Percentiles rank a stretch among this genome's conserved stretches.
Evolutionary conservation across 2,329 filamentous ascomycete genomes (phyloP).

Genomic region (Alternaria infectoria): DNA sequence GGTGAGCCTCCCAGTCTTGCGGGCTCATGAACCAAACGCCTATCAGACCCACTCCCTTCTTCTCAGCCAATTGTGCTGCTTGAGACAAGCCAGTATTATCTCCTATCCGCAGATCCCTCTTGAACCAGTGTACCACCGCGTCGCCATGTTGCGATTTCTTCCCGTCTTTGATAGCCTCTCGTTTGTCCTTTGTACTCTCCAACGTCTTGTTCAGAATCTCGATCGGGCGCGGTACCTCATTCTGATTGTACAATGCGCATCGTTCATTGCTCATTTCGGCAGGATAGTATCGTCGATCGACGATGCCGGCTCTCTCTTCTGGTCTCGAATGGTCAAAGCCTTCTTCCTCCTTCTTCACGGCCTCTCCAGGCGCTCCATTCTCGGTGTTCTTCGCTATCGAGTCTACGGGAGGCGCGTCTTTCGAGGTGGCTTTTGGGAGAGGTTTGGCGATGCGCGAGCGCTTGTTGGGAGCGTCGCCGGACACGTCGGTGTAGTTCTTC

Average conservation of each 20-base stretch:
- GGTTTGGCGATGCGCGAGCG: constrained; percentile 44
- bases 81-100: constrained; percentile 77
- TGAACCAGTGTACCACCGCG: constrained; percentile 89
- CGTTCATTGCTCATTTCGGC: constrained; percentile 84
- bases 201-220: constrained; percentile 69
- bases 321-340: constrained; percentile 47
- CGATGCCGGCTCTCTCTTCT: constrained; percentile 49
- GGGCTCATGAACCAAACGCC: constrained; percentile 81
- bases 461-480: constrained; percentile 45
- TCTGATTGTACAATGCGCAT: constrained; percentile 74
- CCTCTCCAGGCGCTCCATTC: constrained; percentile 25
- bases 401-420: constrained; percentile 8
- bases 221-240: constrained; percentile 74
- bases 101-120: constrained; percentile 73
- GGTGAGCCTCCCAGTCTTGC: constrained; percentile 82
- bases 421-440: constrained; percentile 30
- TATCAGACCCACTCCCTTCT: constrained; percentile 73
- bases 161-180: constrained; percentile 55
- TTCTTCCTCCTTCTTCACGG: constrained; percentile 9
- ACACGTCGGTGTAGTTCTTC: constrained; percentile 41
- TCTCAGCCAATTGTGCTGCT: constrained; percentile 71
- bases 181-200: constrained; percentile 62
- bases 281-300: constrained; percentile 74
- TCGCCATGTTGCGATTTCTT: constrained; percentile 52
- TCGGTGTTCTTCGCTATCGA: constrained; percentile 19